A percentile compares a stretch with the other conserved stretches of the same genome.
Conservation (phyloP, 1,284 basidiomycete genomes). For the Xerocomus amazonicus region DNA sequence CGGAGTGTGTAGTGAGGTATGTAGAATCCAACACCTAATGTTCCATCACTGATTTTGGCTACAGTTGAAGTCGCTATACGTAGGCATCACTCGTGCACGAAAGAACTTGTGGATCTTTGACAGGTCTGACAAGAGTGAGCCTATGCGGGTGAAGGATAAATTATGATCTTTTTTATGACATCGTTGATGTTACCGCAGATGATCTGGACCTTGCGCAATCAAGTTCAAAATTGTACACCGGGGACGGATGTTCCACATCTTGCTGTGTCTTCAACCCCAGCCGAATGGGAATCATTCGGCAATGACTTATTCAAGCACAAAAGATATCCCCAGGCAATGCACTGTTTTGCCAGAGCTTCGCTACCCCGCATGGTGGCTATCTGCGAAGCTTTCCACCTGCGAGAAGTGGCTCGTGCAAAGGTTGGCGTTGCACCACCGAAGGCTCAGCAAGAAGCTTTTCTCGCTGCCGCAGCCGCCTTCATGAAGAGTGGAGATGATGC, state of each 20-base stretch:
- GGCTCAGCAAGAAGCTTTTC: conserved; percentile 38
- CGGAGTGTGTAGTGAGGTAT: conserved; percentile 57
- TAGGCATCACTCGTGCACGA: conserved; percentile 65
- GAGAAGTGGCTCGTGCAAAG: conserved; percentile 39
- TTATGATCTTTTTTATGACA: neutral
- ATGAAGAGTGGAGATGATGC: conserved; percentile 37
- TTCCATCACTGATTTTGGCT: neutral
- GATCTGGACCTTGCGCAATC: conserved; percentile 44
- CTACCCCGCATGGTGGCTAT: conserved; percentile 44
- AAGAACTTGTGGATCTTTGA: conserved; percentile 69
- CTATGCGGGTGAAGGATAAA: conserved; percentile 49
- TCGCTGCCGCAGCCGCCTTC: conserved; percentile 49
- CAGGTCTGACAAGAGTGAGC: conserved; percentile 50
- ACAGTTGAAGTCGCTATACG: conserved; percentile 65
- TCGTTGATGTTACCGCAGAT: conserved; percentile 33
- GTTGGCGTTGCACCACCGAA: conserved; percentile 18
- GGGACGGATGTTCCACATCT: conserved; percentile 45
- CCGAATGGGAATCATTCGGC: conserved; percentile 57
- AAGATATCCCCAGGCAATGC: conserved; percentile 56
- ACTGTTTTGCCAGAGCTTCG: conserved; percentile 57
- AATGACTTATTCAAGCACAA: conserved; percentile 50
- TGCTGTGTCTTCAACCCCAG: conserved; percentile 43
- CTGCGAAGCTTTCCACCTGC: conserved; percentile 43
- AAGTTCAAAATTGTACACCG: conserved; percentile 44
- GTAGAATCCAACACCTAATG: neutral